Base-by-base conservation (phyloP, 2,329 filamentous ascomycete genomes). In the Pseudonectria foliicola region DNA sequence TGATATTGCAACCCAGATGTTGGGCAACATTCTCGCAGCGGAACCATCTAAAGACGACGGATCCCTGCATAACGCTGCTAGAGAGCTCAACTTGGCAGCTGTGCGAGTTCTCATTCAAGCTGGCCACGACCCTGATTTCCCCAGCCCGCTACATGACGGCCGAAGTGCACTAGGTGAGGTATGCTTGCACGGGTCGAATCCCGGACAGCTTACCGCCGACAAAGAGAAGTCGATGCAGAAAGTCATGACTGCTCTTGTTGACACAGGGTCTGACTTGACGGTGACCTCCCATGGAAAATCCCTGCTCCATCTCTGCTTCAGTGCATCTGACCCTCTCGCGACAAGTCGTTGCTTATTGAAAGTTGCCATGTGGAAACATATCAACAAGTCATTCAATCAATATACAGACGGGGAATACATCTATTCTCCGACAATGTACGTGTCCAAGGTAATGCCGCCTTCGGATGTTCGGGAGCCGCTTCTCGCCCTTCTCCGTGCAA, bases 361-460 rank as follows among this genome's bases (percentile, higher is more conserved):
- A 46, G 73, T 72, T 1, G 76, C 73, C 28, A 68, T 82, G 59
- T 82, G 78, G 77, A 77, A 77, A 49, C 61, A 72, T 23, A 60
- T 82, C 48, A 82, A 82, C 57, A 70, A 75, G 40, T 61, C 71
- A 0, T 75, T 68, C 48, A 77, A 79, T 44, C 60, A 68, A 40
- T 77, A 68, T 55, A 70, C 57, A 2, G 62, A 71, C 27, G 68
- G 69, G 15, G 64, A 61, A 5, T 67, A 68, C 45, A 75, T 70
- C 2, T 83, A 80, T 55, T 83, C 79, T 0, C 73, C 79, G 0
- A 75, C 78, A 4, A 79, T 77, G 61, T 83, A 82, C 50, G 65
- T 79, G 13, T 48, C 55, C 25, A 70, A 67, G 28, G 52, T 75
- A 1, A 45, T 75, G 6, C 52, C 58, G 1, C 50, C 60, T 4